Evolutionary conservation across 148 eudicot species (phyloP), one percentile per base, ranked within the genome.

Genomic region (Persicaria maculosa): DNA sequence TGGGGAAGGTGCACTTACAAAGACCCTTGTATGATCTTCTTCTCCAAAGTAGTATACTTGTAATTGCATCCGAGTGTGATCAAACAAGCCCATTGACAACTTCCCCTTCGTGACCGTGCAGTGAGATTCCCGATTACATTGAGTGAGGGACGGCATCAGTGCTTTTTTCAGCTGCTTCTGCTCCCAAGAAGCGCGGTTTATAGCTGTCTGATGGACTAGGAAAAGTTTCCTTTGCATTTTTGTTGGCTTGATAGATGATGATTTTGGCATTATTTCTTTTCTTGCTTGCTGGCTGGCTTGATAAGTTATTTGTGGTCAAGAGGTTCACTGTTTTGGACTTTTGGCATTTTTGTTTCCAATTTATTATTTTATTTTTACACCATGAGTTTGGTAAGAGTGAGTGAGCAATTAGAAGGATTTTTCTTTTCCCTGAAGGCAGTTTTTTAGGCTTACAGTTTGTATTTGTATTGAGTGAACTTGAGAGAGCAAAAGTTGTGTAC

Each of bases 151-250:
- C 84, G 80, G 83, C 85, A 76, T 81, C 88, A 80, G 88, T 84
- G 83, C 85, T 79, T 87, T 86, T 87, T 31, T 83, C 14, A 86
- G 87, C 97, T 89, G 95, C 88, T 91, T 79, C 88, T 93, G 91
- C 80, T 89, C 90, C 86, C 80, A 25, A 74, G 79, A 80, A 83
- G 89, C 84, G 74, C 80, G 48, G 12, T 71, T 81, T 80, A 77
- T 58, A 7, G 59, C 40, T 31, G 59, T 14, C 79, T 71, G 78
- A 73, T 77, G 77, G 54, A 81, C 80, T 64, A 77, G 82, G 80
- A 76, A 81, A 54, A 45, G 50, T 52, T 74, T 73, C 17, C 50
- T 40, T 73, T 53, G 71, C 79, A 78, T 47, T 55, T 71, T 25
- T 61, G 9, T 73, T 5, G 44, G 40, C 0, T 68, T 50, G 74